Base-by-base conservation (phyloP, 768 basidiomycete species). In the Tephrocybe rancida region DNA sequence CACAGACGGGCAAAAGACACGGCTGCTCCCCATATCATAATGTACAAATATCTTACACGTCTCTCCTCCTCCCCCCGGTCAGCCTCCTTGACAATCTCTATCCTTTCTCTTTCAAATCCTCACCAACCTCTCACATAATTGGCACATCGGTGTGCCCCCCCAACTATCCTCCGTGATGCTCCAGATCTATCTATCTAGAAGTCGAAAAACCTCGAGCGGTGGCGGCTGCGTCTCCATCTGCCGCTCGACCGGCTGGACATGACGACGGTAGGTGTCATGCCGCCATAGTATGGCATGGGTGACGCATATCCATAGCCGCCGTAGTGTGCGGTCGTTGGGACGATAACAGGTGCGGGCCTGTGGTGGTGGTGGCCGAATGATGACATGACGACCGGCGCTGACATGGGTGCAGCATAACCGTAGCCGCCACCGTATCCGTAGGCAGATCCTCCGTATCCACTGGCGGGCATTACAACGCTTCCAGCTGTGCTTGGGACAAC, bases 1-100 rank as follows among this genome's bases (percentile, higher is more conserved):
- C 52, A 59, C 52, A 59, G 52, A 56, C 14, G 49, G 52, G 55
- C 52, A 49, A 59, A 41, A 58, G 60, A 61, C 52, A 56, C 48
- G 55, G 49, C 46, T 52, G 56, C 51, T 39, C 55, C 50, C 52
- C 57, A 45, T 48, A 52, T 30, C 50, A 52, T 46, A 48, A 7
- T 48, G 37, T 61, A 59, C 60, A 58, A 52, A 52, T 50, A 59
- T 59, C 49, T 56, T 50, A 59, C 54, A 49, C 43, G 41, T 52
- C 11, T n/a, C 32, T 43, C 52, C 42, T 46, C 42, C 9, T 30
- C 24, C 11, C 56, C 19, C 29, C 38, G 26, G 54, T 24, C 42
- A 52, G 14, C 46, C 27, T 45, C 48, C 1, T 43, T 11, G n/a
- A n/a, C n/a, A n/a, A n/a, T 30, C 39, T 27, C n/a, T 43, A 29